Evolutionary conservation across 2,329 filamentous ascomycete species (phyloP), one percentile per base, ranked within the genome.

Genomic region (Colletotrichum liaoningense): DNA sequence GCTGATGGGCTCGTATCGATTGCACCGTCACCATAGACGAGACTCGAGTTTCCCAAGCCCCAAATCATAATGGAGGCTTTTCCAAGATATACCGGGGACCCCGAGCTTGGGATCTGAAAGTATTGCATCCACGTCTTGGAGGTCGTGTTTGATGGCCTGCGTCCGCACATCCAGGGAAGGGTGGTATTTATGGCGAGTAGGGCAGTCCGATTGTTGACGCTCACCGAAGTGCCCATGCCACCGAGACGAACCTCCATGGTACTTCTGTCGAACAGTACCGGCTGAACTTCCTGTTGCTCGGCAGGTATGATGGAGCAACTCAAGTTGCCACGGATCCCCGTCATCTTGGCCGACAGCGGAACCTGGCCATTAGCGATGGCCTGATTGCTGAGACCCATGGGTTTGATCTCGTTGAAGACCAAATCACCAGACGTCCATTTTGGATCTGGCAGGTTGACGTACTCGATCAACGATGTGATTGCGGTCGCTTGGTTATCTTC

Each of bases 361-460:
- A 69, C 63, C 19, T 74, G 58, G 12, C 64, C 63, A 16, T 14
- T 19, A 2, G 42, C 46, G 3, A 63, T 73, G n/a, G 66, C 35
- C 26, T 75, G 73, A 8, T 42, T 60, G 26, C 73, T 38, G 2
- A 65, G 56, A 6, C 69, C 49, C 3, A 66, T 69, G 12, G 70
- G 74, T 11, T 72, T 67, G 30, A 75, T 76, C 9, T 73, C 56
- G 54, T 77, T 77, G 64, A 81, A 77, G 2, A 76, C 79, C 2
- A 82, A 75, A 16, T 80, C 77, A 19, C 77, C 73, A 42, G 79
- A 79, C 3, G 79, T 81, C 80, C 80, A 81, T 54, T 78, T 72
- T 0, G 80, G 79, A 46, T 81, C 78, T 5, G 79, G 75, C n/a
- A 81, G 52, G 56, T 79, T 77, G 3, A 77, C 57, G 22, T 79